Percentiles rank a stretch among this genome's conserved stretches.
Conservation (phyloP, 2,329 filamentous ascomycete genomes). For the Chrysoporthe austroafricana region DNA sequence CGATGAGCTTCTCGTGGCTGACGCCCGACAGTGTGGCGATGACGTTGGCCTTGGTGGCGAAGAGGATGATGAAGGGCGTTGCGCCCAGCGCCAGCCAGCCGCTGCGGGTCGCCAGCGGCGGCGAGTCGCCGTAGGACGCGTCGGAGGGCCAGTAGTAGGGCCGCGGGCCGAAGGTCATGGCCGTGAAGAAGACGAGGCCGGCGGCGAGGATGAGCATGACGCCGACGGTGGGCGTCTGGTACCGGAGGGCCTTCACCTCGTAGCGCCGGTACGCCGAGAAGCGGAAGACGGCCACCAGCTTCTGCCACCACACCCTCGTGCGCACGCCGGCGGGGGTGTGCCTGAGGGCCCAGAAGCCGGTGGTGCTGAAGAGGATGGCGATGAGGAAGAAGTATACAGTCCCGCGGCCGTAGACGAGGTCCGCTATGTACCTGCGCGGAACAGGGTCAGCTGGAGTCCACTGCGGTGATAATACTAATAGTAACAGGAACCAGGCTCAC, state of each 20-base stretch:
- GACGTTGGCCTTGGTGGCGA: conserved; percentile 21
- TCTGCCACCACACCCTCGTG: conserved; percentile 10
- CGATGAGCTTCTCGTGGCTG: conserved; percentile 21
- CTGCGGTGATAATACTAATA: background rate
- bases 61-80: conserved; percentile 13
- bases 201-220: conserved; percentile 9
- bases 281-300: conserved; percentile 17
- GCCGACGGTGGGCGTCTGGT: conserved; percentile 12
- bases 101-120: conserved; percentile 15
- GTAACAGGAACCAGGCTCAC: background rate
- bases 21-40: conserved; percentile 17
- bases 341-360: conserved; percentile 15
- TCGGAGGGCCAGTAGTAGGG: conserved; percentile 20
- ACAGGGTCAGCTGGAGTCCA: background rate
- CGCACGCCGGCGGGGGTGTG: background rate
- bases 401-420: conserved; percentile 23
- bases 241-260: background rate
- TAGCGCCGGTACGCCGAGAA: conserved; percentile 13
- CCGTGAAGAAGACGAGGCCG: conserved; percentile 16
- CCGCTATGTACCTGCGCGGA: conserved; percentile 19
- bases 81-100: conserved; percentile 14
- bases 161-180: conserved; percentile 15
- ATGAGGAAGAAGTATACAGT: conserved; percentile 27
- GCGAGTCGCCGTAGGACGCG: conserved; percentile 15
- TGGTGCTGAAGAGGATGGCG: conserved; percentile 14